phyloP scores from a whole-genome alignment of 2,329 filamentous ascomycete genomes.

The Ophiocordyceps camponoti-saundersi region DNA sequence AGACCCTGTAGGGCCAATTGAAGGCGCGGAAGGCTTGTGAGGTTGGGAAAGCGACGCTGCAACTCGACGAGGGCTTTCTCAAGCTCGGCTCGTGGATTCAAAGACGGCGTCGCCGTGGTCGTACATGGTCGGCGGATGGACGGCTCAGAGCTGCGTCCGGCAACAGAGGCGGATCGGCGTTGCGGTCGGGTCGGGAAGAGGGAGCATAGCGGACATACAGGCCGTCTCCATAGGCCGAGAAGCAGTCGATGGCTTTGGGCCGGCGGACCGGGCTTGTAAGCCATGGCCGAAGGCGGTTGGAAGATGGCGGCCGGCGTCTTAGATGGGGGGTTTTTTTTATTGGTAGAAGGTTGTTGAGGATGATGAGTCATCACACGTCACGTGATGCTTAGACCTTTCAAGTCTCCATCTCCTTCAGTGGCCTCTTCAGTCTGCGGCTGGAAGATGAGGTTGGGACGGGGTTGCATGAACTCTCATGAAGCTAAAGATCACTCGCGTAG shows the following conservation, averaged over 20 bases:
- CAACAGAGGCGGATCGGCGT: background rate
- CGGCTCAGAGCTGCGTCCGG: background rate
- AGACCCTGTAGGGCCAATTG: constrained; percentile 54
- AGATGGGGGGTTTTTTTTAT: no score
- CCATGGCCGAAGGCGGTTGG: background rate
- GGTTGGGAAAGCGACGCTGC: constrained; percentile 40
- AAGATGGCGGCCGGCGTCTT: no score
- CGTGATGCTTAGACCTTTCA: no score
- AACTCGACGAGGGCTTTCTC: constrained; percentile 41
- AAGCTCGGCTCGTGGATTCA: constrained; percentile 31
- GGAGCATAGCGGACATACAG: background rate
- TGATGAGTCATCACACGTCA: no score
- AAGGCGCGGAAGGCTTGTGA: constrained; percentile 51
- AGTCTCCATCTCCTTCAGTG: no score
- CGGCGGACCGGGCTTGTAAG: background rate
- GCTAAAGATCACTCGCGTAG: no score
- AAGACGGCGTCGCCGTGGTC: background rate
- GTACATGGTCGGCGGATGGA: background rate
- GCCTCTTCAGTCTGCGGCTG: no score
- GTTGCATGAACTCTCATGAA: no score
- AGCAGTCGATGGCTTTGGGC: background rate
- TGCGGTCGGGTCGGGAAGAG: background rate
- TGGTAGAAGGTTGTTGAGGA: no score
- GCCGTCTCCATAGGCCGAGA: background rate
- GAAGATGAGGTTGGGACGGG: no score